phyloP scores from a whole-genome alignment of 169 alveolate species.

The Toxoplasma gondii region DNA sequence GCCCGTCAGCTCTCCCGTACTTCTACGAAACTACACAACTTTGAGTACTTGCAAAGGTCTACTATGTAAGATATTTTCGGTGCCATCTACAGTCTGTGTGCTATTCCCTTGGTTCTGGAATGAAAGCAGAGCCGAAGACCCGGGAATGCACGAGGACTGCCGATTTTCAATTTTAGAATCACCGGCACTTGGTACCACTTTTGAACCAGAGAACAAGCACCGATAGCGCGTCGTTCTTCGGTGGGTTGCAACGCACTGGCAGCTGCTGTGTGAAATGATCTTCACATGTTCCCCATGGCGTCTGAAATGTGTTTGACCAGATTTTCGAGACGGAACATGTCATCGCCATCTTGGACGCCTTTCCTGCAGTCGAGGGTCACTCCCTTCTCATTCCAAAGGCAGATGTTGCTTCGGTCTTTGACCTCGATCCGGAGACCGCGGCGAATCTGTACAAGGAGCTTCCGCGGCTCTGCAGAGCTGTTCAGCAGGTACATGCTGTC shows the following conservation, averaged over 20 bases:
- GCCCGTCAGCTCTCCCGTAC: too few relatives aligned
- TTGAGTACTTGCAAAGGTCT: too few relatives aligned
- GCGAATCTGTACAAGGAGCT: conserved; percentile 60
- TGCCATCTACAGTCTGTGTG: too few relatives aligned
- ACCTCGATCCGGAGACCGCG: conserved; percentile 55
- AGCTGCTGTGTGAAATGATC: too few relatives aligned
- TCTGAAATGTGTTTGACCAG: not conserved
- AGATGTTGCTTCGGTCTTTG: conserved; percentile 48
- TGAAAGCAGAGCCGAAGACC: too few relatives aligned
- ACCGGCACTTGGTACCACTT: not conserved
- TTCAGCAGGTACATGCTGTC: conserved; percentile 55
- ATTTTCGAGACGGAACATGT: conserved; percentile 63
- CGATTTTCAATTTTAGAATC: too few relatives aligned
- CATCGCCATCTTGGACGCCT: conserved; percentile 68
- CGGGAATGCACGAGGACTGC: too few relatives aligned
- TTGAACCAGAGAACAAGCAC: too few relatives aligned
- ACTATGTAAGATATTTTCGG: too few relatives aligned
- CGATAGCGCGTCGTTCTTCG: not conserved
- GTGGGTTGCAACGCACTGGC: not conserved
- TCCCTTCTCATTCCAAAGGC: conserved; percentile 66
- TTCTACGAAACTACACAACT: too few relatives aligned
- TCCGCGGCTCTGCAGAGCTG: conserved; percentile 67
- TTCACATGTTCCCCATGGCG: too few relatives aligned
- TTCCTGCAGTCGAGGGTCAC: conserved; percentile 66
- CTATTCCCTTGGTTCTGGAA: too few relatives aligned